These are phyloP conservation scores for Orbilia oligospora DNA, from an alignment of 2,329 filamentous ascomycete genomes.

Conservation along the genomic window DNA sequence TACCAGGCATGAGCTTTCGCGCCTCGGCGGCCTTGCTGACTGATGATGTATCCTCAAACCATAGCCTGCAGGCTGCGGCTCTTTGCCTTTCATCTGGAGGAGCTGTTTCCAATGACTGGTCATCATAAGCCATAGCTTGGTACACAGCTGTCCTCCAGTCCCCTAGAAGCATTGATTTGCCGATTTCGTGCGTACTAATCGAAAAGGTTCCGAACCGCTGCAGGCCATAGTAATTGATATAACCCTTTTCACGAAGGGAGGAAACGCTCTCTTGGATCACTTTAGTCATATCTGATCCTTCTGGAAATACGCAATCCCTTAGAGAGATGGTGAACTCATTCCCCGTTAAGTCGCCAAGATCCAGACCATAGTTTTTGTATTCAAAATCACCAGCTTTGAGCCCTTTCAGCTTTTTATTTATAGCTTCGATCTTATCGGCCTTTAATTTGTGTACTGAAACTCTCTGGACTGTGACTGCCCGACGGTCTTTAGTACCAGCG, in stretches of 20 bases:
- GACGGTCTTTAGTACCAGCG: constrained; percentile 90
- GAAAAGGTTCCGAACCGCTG: constrained; percentile 93
- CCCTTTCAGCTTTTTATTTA: constrained; percentile 72
- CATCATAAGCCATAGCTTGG: constrained; percentile 80
- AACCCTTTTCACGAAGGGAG: constrained; percentile 80
- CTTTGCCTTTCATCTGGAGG: constrained; percentile 83
- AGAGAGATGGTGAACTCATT: constrained; percentile 95
- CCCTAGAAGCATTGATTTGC: constrained; percentile 84
- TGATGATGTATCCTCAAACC: constrained; percentile 70
- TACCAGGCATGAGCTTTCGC: constrained; percentile 78
- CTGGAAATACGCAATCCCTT: constrained; percentile 80
- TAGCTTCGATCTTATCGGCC: constrained; percentile 75
- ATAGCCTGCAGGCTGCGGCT: constrained; percentile 82
- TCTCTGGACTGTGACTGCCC: constrained; percentile 87
- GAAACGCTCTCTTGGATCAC: constrained; percentile 75
- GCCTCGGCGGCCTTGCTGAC: constrained; percentile 75
- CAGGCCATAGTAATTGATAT: constrained; percentile 98
- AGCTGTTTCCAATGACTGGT: constrained; percentile 74
- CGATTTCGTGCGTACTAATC: constrained; percentile 86
- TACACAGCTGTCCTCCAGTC: constrained; percentile 86
- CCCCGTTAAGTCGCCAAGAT: constrained; percentile 85
- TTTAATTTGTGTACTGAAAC: constrained; percentile 77
- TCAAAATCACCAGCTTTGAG: constrained; percentile 82
- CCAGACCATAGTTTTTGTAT: constrained; percentile 79
- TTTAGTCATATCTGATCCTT: constrained; percentile 66